phyloP scores from a whole-genome alignment of 2,329 filamentous ascomycete genomes.

The Fonsecaea pedrosoi region DNA sequence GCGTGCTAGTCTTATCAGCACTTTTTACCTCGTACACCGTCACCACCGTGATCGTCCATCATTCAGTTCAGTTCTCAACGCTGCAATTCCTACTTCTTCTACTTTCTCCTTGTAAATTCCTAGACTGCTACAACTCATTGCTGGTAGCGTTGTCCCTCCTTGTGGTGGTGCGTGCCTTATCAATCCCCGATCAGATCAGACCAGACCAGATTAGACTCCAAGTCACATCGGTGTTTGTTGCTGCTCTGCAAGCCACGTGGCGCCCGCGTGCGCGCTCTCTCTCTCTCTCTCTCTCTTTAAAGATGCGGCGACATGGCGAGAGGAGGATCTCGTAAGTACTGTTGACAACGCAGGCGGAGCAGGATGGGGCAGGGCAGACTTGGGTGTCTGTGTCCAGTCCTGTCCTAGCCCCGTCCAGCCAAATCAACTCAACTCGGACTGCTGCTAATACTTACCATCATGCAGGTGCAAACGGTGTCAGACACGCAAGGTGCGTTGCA shows the following conservation, averaged over 20 bases:
- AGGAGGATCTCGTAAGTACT: constrained; percentile 22
- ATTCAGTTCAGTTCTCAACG: not conserved
- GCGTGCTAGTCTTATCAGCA: constrained; percentile 18
- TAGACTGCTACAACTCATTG: no score
- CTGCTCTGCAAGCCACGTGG: no score
- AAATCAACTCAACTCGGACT: not conserved
- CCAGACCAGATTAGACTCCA: no score
- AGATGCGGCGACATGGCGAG: constrained; percentile 16
- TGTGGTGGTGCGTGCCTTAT: no score
- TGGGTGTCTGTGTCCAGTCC: not conserved
- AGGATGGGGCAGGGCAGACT: no score
- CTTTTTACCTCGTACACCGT: not conserved
- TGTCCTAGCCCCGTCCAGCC: not conserved
- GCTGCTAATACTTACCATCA: not conserved
- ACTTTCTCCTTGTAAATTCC: no score
- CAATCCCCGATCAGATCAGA: no score
- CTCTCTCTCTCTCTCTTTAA: not conserved
- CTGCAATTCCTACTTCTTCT: not conserved
- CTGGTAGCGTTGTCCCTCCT: no score
- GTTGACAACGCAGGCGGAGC: no score
- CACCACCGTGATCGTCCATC: not conserved
- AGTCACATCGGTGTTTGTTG: no score
- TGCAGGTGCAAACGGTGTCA: constrained; percentile 26
- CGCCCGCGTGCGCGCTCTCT: not conserved
- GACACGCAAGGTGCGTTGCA: constrained; percentile 16